A percentile compares a stretch with the other conserved stretches of the same genome.
phyloP scores from a whole-genome alignment of 1,139 yeast species.

The Taphrina deformans region DNA sequence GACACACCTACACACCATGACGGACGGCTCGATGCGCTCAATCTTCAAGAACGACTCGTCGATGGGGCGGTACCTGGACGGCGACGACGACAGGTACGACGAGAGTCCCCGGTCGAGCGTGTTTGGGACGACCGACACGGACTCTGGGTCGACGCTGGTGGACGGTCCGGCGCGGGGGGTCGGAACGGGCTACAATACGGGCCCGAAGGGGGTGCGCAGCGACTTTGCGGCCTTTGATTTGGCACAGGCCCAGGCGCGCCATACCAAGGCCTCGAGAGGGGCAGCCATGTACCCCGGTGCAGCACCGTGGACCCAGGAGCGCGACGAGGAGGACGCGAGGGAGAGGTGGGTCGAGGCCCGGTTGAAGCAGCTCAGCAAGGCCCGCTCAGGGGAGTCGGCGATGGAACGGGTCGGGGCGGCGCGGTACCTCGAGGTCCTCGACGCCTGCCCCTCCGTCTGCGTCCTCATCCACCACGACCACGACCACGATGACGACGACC shows the following conservation, averaged over 20 bases:
- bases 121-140: not conserved
- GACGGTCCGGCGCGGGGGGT: not conserved
- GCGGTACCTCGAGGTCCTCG: conserved; percentile 28
- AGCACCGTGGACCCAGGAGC: conserved; percentile 18
- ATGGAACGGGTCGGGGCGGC: conserved; percentile 26
- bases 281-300: not conserved
- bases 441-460: conserved; percentile 22
- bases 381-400: not conserved
- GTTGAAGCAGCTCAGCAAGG: conserved; percentile 31
- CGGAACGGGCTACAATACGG: conserved; percentile 29
- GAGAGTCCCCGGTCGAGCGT: not conserved
- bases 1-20: not conserved
- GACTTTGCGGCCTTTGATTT: conserved; percentile 19
- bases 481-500: conserved; percentile 4
- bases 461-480: conserved; percentile 14
- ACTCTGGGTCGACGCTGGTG: not conserved
- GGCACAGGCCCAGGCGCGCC: not conserved
- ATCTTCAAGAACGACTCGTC: conserved; percentile 21
- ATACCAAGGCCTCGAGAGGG: not conserved
- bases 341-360: conserved; percentile 35
- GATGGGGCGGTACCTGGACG: conserved; percentile 28
- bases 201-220: conserved; percentile 37
- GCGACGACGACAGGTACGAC: conserved; percentile 14
- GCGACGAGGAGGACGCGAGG: conserved; percentile 25
- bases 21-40: conserved; percentile 17